phyloP scores from a whole-genome alignment of 805 yeast genomes.

The Debaryomyces maramus region DNA sequence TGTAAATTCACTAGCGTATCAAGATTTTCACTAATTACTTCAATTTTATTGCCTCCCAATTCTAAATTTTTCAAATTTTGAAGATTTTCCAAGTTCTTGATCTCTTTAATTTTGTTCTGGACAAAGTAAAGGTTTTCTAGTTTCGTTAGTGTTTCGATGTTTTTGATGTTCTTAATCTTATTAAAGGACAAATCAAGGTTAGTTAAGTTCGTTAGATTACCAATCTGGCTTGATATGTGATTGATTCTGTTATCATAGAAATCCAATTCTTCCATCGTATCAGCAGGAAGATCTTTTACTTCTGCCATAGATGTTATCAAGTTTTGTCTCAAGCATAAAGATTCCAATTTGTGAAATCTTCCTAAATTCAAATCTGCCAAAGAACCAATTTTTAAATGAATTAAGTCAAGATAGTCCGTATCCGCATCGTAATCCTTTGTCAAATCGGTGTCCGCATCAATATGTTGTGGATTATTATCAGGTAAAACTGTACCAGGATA shows the following conservation, averaged over 20 bases:
- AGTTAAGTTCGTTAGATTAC: conserved; percentile 55
- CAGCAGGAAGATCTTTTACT: conserved; percentile 58
- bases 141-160: conserved; percentile 60
- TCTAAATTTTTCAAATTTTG: conserved; percentile 67
- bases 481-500: conserved; percentile 46
- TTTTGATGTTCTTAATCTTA: conserved; percentile 81
- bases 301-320: conserved; percentile 65
- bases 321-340: conserved; percentile 80
- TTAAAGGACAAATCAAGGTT: conserved; percentile 85
- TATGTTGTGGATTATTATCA: conserved; percentile 50
- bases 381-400: conserved; percentile 67
- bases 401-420: conserved; percentile 58
- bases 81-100: conserved; percentile 63
- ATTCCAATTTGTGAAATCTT: conserved; percentile 57
- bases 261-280: conserved; percentile 72
- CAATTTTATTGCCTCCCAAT: conserved; percentile 84
- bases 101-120: conserved; percentile 78
- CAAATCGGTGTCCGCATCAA: conserved; percentile 70
- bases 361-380: conserved; percentile 59
- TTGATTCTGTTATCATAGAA: conserved; percentile 88
- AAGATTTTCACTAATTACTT: conserved; percentile 55
- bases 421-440: conserved; percentile 58
- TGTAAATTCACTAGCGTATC: conserved; percentile 55
- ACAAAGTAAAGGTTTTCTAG: conserved; percentile 78
- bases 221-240: conserved; percentile 74